A percentile compares a stretch with the other conserved stretches of the same genome.
phyloP scores from a whole-genome alignment of 2,329 filamentous ascomycete species.

The Cladophialophora exuberans region DNA sequence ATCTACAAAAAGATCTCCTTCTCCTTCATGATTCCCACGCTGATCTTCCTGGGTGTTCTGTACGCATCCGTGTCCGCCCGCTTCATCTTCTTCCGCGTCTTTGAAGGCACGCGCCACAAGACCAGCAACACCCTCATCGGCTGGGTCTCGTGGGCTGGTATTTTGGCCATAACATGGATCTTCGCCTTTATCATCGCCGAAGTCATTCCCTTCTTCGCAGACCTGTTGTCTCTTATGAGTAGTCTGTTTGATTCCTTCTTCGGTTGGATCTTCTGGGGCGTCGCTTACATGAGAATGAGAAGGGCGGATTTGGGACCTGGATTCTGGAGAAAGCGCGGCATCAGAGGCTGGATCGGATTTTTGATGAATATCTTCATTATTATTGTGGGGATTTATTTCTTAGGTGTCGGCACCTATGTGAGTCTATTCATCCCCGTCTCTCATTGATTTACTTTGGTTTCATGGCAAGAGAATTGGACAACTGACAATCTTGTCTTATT shows the following conservation, averaged over 20 bases:
- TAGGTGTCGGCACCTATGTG: constrained; percentile 78
- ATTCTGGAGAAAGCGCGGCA: constrained; percentile 46
- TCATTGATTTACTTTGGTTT: not conserved
- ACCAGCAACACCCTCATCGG: constrained; percentile 78
- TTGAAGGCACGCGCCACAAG: constrained; percentile 78
- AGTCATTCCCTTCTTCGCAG: constrained; percentile 90
- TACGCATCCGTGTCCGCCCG: constrained; percentile 89
- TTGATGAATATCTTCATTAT: constrained; percentile 74
- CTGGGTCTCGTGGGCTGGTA: constrained; percentile 77
- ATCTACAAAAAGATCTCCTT: constrained; percentile 86
- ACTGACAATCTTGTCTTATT: constrained; percentile 5
- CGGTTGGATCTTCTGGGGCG: constrained; percentile 84
- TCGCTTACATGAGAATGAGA: constrained; percentile 51
- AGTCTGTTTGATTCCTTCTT: constrained; percentile 80
- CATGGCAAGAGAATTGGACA: not conserved
- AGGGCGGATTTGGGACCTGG: constrained; percentile 43
- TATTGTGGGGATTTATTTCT: constrained; percentile 74
- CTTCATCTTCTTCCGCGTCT: constrained; percentile 90
- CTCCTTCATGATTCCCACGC: constrained; percentile 92
- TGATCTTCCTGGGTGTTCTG: constrained; percentile 88
- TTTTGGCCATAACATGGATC: constrained; percentile 74
- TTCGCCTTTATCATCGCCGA: constrained; percentile 90
- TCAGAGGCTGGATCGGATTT: constrained; percentile 47
- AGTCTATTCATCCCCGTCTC: constrained; percentile 30
- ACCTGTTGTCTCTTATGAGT: constrained; percentile 59